Base-by-base conservation (phyloP, 2,329 filamentous ascomycete genomes). In the Cordyceps cateniannulata region DNA sequence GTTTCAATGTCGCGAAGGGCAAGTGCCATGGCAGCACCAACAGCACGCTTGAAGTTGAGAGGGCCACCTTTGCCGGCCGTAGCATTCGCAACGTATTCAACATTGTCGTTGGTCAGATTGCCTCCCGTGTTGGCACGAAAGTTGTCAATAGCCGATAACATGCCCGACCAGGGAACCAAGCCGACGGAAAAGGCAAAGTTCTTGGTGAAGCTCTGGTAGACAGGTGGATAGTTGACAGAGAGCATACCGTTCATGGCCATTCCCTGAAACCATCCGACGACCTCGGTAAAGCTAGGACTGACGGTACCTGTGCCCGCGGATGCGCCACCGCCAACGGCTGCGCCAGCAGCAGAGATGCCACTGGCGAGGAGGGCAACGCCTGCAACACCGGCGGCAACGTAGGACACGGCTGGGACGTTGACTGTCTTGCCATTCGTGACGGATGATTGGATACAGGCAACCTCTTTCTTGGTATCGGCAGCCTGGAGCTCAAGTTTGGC, bases 241-340 rank as follows among this genome's bases (percentile, higher is more conserved):
- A 96, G 81, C 95, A 98, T 98, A 65, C 95, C 93, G 74, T 95
- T 97, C 79, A 95, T 89, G 29, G 95, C 92, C 81, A 98, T 89
- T 54, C 89, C 88, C 75, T 98, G 93, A 74, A 98, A 96, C 85
- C 90, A 96, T 63, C 88, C 86, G 66, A 96, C 83, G 52, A 96
- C 86, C 69, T 97, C 91, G 49, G 81, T 82, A 71, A 98, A 97
- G 58, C 88, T 90, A 27, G 95, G 95, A 67, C 91, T 95, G 45
- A 87, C 79, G 12, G 88, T 81, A 2, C 85, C 80, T 14, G 81
- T 79, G 16, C 87, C 89, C 20, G 78, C 79, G 50, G 76, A 76
- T 22, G 77, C 77, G 51, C 82, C 81, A 50, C 84, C 78, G 27
- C 81, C 80, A 20, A 86, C 74, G 9, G 81, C 84, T 42, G 85